These are phyloP conservation scores for Epichloe coenophiala DNA, from an alignment of 2,329 filamentous ascomycete species.

Conservation along the genomic window DNA sequence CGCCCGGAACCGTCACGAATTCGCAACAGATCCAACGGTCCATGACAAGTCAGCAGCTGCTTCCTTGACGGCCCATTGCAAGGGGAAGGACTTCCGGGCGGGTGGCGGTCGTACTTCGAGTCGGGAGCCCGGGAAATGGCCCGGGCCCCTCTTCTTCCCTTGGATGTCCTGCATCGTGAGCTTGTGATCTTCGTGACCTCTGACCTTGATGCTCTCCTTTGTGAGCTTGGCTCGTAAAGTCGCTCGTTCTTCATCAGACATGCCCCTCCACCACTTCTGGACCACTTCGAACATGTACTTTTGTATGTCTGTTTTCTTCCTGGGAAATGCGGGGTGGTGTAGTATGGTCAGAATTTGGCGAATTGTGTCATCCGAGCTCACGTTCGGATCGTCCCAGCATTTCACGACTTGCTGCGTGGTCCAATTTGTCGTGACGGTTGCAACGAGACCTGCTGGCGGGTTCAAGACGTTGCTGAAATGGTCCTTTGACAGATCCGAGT, in stretches of 20 bases:
- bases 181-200: conserved; percentile 16
- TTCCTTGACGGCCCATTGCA: conserved; percentile 11
- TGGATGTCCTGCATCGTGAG: conserved; percentile 13
- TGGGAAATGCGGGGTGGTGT: conserved; percentile 71
- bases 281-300: conserved; percentile 72
- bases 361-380: conserved; percentile 57
- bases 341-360: conserved; percentile 64
- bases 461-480: conserved; percentile 59
- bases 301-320: conserved; percentile 61
- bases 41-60: conserved; percentile 10
- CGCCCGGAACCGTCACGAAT: conserved; percentile 3
- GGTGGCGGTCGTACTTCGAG: conserved; percentile 11
- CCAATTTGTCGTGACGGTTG: conserved; percentile 17
- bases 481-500: conserved; percentile 67
- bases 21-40: conserved; percentile 8
- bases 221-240: conserved; percentile 13
- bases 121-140: conserved; percentile 14
- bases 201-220: conserved; percentile 13
- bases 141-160: conserved; percentile 13
- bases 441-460: conserved; percentile 14
- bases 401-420: conserved; percentile 15
- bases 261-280: conserved; percentile 55
- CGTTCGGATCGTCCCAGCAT: conserved; percentile 59
- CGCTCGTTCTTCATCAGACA: conserved; percentile 10
- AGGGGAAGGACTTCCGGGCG: conserved; percentile 10